Conservation (phyloP, 2,329 filamentous ascomycete species). For the Fusarium sp. region DNA sequence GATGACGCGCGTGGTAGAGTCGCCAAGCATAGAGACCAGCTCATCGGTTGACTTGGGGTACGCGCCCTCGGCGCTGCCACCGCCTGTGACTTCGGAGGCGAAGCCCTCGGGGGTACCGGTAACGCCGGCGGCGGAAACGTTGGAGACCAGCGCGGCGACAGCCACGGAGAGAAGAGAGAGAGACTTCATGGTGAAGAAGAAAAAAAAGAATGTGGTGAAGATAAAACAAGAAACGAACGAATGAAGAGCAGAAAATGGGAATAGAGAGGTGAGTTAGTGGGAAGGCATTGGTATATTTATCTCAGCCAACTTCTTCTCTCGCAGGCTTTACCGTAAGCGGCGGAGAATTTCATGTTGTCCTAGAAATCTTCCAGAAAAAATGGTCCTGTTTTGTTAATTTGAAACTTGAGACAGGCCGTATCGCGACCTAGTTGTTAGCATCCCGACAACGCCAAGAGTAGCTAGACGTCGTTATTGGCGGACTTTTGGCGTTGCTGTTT, state of each 20-base stretch:
- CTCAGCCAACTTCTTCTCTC: not conserved
- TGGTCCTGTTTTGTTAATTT: not conserved
- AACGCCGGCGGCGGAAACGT: slow-evolving; percentile 33
- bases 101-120: slow-evolving; percentile 53
- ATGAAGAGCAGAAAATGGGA: not conserved
- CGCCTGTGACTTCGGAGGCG: slow-evolving; percentile 66
- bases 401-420: not conserved
- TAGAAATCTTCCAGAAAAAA: not conserved
- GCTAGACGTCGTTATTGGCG: not conserved
- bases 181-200: slow-evolving; percentile 25
- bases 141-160: slow-evolving; percentile 25
- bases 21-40: slow-evolving; percentile 67
- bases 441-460: not conserved
- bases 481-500: not conserved
- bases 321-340: not conserved
- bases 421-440: not conserved
- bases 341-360: not conserved
- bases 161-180: slow-evolving; percentile 27
- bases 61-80: slow-evolving; percentile 66
- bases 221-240: not conserved
- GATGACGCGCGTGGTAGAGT: slow-evolving; percentile 63
- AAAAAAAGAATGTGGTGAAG: not conserved
- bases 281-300: slow-evolving; percentile 9
- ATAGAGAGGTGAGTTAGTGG: not conserved
- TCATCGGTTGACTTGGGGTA: slow-evolving; percentile 64